These are phyloP conservation scores for Rhodocollybia butyracea DNA, from an alignment of 768 basidiomycete genomes.

Conservation along the genomic window DNA sequence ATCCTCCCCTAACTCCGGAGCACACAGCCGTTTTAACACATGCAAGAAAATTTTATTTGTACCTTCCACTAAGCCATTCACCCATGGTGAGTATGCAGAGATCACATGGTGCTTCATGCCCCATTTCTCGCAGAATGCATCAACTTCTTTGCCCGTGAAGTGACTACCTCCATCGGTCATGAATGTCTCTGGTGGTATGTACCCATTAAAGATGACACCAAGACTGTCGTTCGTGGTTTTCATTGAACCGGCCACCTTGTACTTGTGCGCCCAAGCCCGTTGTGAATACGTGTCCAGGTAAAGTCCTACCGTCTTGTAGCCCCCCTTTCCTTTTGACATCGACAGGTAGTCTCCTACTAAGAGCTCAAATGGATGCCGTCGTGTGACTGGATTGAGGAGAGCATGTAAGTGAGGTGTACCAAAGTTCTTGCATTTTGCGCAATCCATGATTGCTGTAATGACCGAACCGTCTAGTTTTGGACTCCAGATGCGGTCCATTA, in stretches of 20 bases:
- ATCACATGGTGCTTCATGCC: no score
- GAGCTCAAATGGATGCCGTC: slow-evolving; percentile 15
- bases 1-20: slow-evolving; percentile 13
- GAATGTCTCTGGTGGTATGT: slow-evolving; percentile 23
- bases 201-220: slow-evolving; percentile 18
- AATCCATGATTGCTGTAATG: slow-evolving; percentile 17
- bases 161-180: slow-evolving; percentile 13
- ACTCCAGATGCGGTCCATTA: slow-evolving; percentile 12
- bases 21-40: slow-evolving; percentile 26
- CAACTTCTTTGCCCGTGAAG: slow-evolving; percentile 32
- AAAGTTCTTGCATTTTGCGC: slow-evolving; percentile 12
- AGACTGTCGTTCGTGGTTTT: slow-evolving; percentile 13
- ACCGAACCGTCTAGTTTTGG: slow-evolving; percentile 22
- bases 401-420: slow-evolving; percentile 12
- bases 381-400: slow-evolving; percentile 28
- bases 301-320: slow-evolving; percentile 16
- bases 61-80: no score
- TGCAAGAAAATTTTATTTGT: slow-evolving; percentile 25
- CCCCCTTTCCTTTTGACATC: slow-evolving; percentile 6
- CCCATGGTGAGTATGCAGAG: no score
- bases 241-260: slow-evolving; percentile 13
- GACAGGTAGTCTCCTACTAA: slow-evolving; percentile 14
- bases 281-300: slow-evolving; percentile 28
- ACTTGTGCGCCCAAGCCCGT: slow-evolving; percentile 25
- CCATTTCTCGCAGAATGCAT: slow-evolving; percentile 21